These are phyloP conservation scores for Alternaria tenuissima DNA, from an alignment of 2,329 filamentous ascomycete species.

Conservation along the genomic window DNA sequence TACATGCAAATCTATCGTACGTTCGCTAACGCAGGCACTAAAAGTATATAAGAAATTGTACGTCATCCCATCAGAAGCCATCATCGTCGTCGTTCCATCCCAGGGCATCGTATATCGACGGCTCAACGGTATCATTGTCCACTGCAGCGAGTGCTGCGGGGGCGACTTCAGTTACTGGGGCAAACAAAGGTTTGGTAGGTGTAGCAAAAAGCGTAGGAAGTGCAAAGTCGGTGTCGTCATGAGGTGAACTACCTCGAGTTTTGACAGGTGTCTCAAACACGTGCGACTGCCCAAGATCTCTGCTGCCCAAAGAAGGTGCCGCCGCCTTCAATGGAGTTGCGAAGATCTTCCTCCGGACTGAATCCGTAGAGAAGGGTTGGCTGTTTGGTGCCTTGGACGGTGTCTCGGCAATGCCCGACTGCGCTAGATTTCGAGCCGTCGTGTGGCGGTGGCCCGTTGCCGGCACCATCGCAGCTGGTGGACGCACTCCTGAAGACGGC, in stretches of 20 bases:
- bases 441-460: constrained; percentile 39
- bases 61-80: constrained; percentile 23
- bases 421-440: constrained; percentile 40
- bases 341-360: constrained; percentile 41
- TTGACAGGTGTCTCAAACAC: constrained; percentile 40
- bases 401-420: constrained; percentile 51
- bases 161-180: not conserved
- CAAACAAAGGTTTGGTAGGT: constrained; percentile 24
- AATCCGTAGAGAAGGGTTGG: constrained; percentile 38
- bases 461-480: constrained; percentile 33
- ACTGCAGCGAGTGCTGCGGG: constrained; percentile 19
- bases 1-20: constrained; percentile 25
- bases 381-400: constrained; percentile 51
- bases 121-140: constrained; percentile 24
- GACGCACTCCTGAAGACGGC: constrained; percentile 52
- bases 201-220: constrained; percentile 27
- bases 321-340: constrained; percentile 42
- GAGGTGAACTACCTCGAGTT: constrained; percentile 21
- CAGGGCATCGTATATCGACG: constrained; percentile 53
- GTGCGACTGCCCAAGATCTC: constrained; percentile 8
- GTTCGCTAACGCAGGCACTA: constrained; percentile 45
- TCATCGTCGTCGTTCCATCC: constrained; percentile 58
- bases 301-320: constrained; percentile 9
- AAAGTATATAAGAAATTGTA: constrained; percentile 16
- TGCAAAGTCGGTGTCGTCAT: constrained; percentile 9